phyloP scores from a whole-genome alignment of 2,329 filamentous ascomycete species.

The Huntiella abstrusa region DNA sequence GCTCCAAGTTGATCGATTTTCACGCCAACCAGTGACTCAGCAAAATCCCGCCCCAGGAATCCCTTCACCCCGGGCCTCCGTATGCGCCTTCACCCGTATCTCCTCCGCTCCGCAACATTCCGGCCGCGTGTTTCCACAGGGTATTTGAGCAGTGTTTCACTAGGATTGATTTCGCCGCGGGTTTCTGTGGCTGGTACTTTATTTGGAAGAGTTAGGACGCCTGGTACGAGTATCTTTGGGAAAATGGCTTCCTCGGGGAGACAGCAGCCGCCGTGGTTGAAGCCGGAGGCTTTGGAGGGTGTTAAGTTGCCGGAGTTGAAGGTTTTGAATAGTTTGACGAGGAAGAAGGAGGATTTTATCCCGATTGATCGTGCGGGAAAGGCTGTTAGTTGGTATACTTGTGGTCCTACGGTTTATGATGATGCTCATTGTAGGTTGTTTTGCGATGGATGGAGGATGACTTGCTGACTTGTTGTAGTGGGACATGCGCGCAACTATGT shows the following conservation, averaged over 20 bases:
- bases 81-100: no score
- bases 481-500: slow-evolving; percentile 84
- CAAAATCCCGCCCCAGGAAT: no score
- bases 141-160: no score
- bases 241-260: slow-evolving; percentile 10
- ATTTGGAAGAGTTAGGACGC: no score
- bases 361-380: slow-evolving; percentile 11
- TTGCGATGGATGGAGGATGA: background rate
- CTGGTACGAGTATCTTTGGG: background rate
- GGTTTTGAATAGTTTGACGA: slow-evolving; percentile 11
- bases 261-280: slow-evolving; percentile 11
- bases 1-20: no score
- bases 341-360: slow-evolving; percentile 12
- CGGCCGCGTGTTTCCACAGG: no score
- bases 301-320: slow-evolving; percentile 10
- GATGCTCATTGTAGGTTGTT: slow-evolving; percentile 39
- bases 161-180: no score
- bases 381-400: slow-evolving; percentile 39
- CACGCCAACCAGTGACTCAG: no score
- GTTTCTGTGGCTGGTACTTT: no score
- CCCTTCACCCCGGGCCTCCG: no score
- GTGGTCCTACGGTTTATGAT: slow-evolving; percentile 73
- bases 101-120: no score
- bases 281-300: slow-evolving; percentile 4
- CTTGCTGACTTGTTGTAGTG: slow-evolving; percentile 18